Conservation (phyloP, 2,329 filamentous ascomycete species). For the Cercospora sp. region DNA sequence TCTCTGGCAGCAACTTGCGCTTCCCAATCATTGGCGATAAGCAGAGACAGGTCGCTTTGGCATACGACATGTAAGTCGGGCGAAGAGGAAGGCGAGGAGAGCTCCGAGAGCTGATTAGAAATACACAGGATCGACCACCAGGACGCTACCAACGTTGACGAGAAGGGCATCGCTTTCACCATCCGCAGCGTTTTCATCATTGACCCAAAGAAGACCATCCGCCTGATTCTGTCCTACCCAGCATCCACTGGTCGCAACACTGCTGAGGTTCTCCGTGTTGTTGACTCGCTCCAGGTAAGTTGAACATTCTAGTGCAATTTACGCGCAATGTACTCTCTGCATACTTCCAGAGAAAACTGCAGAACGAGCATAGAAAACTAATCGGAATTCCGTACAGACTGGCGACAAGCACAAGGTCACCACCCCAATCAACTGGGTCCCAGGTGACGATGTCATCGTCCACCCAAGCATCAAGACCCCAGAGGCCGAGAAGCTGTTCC, state of each 20-base stretch:
- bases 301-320: background rate
- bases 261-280: slow-evolving; percentile 53
- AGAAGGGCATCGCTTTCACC: slow-evolving; percentile 60
- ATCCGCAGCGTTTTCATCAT: slow-evolving; percentile 66
- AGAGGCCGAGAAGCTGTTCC: slow-evolving; percentile 60
- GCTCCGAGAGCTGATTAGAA: slow-evolving; percentile 12
- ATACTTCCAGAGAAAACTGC: background rate
- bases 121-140: slow-evolving; percentile 51
- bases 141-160: slow-evolving; percentile 60
- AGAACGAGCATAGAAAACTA: background rate
- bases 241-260: slow-evolving; percentile 61
- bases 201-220: slow-evolving; percentile 65
- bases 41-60: slow-evolving; percentile 53
- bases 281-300: slow-evolving; percentile 49
- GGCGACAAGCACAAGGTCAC: slow-evolving; percentile 62
- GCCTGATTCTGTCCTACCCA: slow-evolving; percentile 61
- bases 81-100: background rate
- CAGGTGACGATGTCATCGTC: slow-evolving; percentile 61
- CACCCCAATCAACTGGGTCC: slow-evolving; percentile 63
- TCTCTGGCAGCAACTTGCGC: slow-evolving; percentile 48
- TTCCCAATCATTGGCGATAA: slow-evolving; percentile 58
- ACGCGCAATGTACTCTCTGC: background rate
- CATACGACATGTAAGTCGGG: slow-evolving; percentile 51
- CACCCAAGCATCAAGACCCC: slow-evolving; percentile 60
- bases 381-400: slow-evolving; percentile 34